These are phyloP conservation scores for Letharia lupina DNA, from an alignment of 495 filamentous ascomycete species.

Conservation along the genomic window DNA sequence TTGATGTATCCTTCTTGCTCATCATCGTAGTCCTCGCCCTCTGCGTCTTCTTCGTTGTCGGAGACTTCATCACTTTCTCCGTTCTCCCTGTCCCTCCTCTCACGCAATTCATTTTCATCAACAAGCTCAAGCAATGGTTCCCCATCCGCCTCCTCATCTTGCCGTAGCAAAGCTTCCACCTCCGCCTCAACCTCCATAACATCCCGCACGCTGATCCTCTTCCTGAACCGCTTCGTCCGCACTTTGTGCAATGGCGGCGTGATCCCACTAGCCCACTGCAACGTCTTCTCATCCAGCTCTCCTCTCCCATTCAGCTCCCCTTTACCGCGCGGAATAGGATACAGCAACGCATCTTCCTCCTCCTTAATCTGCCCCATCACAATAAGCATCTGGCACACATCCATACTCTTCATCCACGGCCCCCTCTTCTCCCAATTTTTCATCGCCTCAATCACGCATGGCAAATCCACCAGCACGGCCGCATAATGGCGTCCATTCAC, in stretches of 20 bases:
- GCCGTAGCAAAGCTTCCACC: conserved; percentile 65
- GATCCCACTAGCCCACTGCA: conserved; percentile 84
- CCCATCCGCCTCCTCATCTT: conserved; percentile 53
- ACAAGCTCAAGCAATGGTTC: conserved; percentile 53
- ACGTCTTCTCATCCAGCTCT: conserved; percentile 51
- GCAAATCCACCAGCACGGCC: conserved; percentile 76
- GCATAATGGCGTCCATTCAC: conserved; percentile 68
- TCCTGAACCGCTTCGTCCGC: conserved; percentile 76
- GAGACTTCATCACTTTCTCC: conserved; percentile 35
- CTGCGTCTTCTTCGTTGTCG: conserved; percentile 19
- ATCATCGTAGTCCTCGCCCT: conserved; percentile 36
- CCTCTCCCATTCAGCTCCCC: conserved; percentile 15
- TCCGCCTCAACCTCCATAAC: conserved; percentile 83
- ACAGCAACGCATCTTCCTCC: conserved; percentile 64
- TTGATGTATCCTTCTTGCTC: conserved; percentile 43
- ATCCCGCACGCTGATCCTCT: conserved; percentile 68
- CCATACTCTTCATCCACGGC: conserved; percentile 84
- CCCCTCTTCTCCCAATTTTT: conserved; percentile 86
- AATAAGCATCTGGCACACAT: conserved; percentile 91
- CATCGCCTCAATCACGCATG: conserved; percentile 87
- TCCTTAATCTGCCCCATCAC: conserved; percentile 61
- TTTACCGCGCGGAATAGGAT: conserved; percentile 46
- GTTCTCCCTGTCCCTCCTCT: conserved; percentile 28
- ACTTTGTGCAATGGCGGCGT: conserved; percentile 87
- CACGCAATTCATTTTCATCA: conserved; percentile 47